phyloP scores from a whole-genome alignment of 192 early-diverging fungal genomes.

The Glomus cerebriforme region DNA sequence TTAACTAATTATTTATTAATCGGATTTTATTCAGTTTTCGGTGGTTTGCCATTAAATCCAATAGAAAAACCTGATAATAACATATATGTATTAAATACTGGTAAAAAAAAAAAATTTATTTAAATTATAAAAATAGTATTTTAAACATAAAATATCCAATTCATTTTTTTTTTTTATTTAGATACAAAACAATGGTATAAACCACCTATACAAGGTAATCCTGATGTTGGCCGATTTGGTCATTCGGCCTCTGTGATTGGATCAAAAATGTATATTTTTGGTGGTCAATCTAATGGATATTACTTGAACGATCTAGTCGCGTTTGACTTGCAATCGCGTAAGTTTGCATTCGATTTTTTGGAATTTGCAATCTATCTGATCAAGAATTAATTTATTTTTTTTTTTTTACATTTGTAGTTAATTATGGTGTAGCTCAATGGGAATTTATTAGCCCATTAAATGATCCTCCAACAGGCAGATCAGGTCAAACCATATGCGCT shows the following conservation, averaged over 20 bases:
- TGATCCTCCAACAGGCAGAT: conserved; percentile 23
- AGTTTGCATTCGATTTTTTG: neutral
- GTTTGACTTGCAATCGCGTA: conserved; percentile 45
- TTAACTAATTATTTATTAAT: conserved; percentile 4
- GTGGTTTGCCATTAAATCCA: conserved; percentile 36
- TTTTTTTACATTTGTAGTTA: neutral
- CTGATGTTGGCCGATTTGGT: conserved; percentile 41
- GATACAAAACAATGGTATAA: conserved; percentile 40
- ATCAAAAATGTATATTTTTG: conserved; percentile 53
- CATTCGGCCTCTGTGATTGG: conserved; percentile 50
- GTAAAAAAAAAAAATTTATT: conserved; percentile 23
- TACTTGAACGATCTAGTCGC: conserved; percentile 50
- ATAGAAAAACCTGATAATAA: conserved; percentile 39
- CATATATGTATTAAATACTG: conserved; percentile 43
- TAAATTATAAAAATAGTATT: neutral
- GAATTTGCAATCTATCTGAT: neutral
- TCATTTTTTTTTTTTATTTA: conserved; percentile 29
- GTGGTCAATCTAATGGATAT: conserved; percentile 46
- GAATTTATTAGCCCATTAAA: conserved; percentile 23
- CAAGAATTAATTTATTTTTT: neutral
- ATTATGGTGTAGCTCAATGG: conserved; percentile 21
- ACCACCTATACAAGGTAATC: conserved; percentile 35
- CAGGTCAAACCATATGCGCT: conserved; percentile 16
- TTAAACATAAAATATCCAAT: neutral
- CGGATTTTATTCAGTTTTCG: conserved; percentile 36